Evolutionary conservation across 2,329 filamentous ascomycete species (phyloP), one percentile per base, ranked within the genome.

Genomic region (Botryotinia calthae): DNA sequence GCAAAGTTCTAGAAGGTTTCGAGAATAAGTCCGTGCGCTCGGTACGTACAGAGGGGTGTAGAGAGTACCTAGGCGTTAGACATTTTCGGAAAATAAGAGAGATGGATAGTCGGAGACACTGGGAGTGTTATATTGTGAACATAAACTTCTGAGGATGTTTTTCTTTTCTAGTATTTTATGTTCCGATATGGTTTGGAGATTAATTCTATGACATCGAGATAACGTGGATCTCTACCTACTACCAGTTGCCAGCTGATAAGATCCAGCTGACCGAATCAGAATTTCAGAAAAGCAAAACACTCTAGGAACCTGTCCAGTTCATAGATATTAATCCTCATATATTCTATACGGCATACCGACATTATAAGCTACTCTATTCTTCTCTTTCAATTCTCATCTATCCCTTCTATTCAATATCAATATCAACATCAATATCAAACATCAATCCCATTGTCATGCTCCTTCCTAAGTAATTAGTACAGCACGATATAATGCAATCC

Each of bases 101-200:
- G 37, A 8, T 37, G 8, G 37, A 37, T 37, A 9, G 37, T 37
- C 37, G 8, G 37, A 37, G 37, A 37, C 9, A 37, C 37, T 7
- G 6, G 37, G 37, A 37, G 37, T 37, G 8, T 37, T 9, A n/a
- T 51, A 2, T n/a, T n/a, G 25, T n/a, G 12, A 10, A n/a, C 6
- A 1, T n/a, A 14, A 14, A 51, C 14, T 0, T 1, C 10, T n/a
- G 25, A n/a, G 25, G 12, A 12, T 51, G 14, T 0, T 51, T n/a
- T n/a, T 51, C 2, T 25, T 20, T 51, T n/a, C 4, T n/a, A 12
- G 2, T 51, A 14, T 14, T n/a, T 14, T 25, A 12, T 12, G 14
- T 25, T n/a, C 1, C 0, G 10, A n/a, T n/a, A 2, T 51, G 14
- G 12, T n/a, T 7, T 10, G n/a, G 7, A n/a, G 2, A 51, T 51